Evolutionary conservation across 2,329 filamentous ascomycete genomes (phyloP), one percentile per base, ranked within the genome.

Genomic region (Cladosporium halotolerans): DNA sequence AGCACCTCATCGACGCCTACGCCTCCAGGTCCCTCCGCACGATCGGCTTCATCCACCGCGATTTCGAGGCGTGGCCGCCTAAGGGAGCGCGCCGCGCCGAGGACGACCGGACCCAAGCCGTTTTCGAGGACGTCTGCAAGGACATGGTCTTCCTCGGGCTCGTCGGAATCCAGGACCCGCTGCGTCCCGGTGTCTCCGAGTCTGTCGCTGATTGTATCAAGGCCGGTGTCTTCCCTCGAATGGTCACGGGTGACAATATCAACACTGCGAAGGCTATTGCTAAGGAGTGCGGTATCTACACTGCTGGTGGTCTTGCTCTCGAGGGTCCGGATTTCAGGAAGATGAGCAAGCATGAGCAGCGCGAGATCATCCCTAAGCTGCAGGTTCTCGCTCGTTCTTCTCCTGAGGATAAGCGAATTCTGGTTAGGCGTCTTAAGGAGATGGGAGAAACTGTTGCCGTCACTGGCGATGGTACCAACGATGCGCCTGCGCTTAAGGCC

Each of bases 61-160:
- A 96, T 62, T 95, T 93, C 60, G 81, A 88, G 19, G 79, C 81
- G 50, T 87, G 90, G 90, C 90, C 91, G 23, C 89, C 89, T 4
- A 79, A 76, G 56, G 78, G 79, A 45, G 80, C 78, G 13, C 80
- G 73, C 40, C 76, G 70, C 31, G 68, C 77, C 32, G 80, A 85
- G 57, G 83, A 86, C 55, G 82, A 87, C 60, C 67, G 74, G 7
- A 78, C 76, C 18, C 78, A 85, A 54, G 83, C 81, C 14, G 74
- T 83, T 4, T 86, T 91, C 55, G 79, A 84, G 13, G 80, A 83
- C 55, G 68, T 91, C 2, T 86, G 89, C 68, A 77, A 79, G 48
- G 77, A 87, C 51, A 88, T 92, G 81, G 83, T 79, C 4, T 87
- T 89, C 72, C 72, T 89, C 59, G 82, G 83, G 14, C 74, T 88